Conservation (phyloP, 78 protist species). For the Creolimax fragrantissima region DNA sequence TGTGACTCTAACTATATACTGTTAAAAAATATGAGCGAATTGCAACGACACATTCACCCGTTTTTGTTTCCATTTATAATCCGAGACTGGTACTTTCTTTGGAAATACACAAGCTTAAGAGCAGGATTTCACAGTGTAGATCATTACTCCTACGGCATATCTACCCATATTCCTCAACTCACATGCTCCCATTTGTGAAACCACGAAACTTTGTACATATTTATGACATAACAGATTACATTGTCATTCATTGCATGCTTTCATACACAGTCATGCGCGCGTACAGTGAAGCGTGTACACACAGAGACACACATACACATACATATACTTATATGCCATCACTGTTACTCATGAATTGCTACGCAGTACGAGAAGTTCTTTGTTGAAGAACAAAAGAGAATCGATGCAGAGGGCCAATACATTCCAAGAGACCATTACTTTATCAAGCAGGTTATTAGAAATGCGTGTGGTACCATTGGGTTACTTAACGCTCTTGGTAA, state of each 20-base stretch:
- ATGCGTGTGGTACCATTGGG: conserved; percentile 92
- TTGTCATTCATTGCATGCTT: not conserved
- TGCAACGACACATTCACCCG: too few relatives aligned
- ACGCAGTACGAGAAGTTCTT: not conserved
- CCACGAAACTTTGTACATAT: too few relatives aligned
- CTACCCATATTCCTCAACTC: too few relatives aligned
- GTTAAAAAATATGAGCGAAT: too few relatives aligned
- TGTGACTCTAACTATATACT: too few relatives aligned
- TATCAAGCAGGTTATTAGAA: conserved; percentile 70
- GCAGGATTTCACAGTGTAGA: too few relatives aligned
- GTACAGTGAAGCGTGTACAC: not conserved
- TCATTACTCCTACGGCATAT: too few relatives aligned
- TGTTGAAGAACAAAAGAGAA: not conserved
- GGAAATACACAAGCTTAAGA: too few relatives aligned
- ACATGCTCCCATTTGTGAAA: too few relatives aligned
- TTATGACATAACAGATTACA: too few relatives aligned
- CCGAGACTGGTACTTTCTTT: too few relatives aligned
- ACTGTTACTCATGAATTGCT: not conserved
- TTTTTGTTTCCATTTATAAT: too few relatives aligned
- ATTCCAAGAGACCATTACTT: conserved; percentile 35
- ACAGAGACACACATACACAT: not conserved
- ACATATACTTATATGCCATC: not conserved
- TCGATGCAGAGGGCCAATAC: not conserved
- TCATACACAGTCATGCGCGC: not conserved
- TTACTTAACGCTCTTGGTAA: conserved; percentile 69